Percentiles rank a stretch among this genome's conserved stretches.
Evolutionary conservation across 805 yeast species (phyloP).

Genomic region (Candida rishiriensis): DNA sequence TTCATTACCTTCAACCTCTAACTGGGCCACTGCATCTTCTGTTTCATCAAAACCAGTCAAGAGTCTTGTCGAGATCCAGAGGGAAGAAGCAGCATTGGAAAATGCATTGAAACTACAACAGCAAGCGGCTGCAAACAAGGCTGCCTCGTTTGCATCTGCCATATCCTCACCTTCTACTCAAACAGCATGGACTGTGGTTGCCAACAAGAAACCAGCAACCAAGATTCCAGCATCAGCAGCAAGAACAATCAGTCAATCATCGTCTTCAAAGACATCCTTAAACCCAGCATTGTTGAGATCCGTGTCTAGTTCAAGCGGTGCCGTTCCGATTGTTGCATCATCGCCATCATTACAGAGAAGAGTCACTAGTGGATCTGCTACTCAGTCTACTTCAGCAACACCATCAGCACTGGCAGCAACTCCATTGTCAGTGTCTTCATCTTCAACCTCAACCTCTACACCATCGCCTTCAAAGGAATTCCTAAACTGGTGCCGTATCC

Average conservation of each 20-base stretch:
- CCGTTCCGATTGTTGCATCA: conserved; percentile 25
- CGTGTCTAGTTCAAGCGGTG: conserved; percentile 31
- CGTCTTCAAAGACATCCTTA: conserved; percentile 12
- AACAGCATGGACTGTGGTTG: conserved; percentile 35
- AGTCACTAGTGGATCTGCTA: conserved; percentile 3
- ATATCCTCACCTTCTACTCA: conserved; percentile 14
- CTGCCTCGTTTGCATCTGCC: conserved; percentile 22
- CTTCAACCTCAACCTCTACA: conserved; percentile 15
- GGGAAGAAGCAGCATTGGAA: conserved; percentile 40
- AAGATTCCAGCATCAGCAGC: conserved; percentile 20
- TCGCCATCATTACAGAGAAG: conserved; percentile 4
- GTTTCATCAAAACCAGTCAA: conserved; percentile 32
- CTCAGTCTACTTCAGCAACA: neutral
- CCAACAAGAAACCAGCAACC: conserved; percentile 33
- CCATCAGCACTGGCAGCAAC: neutral
- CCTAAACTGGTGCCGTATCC: conserved; percentile 65
- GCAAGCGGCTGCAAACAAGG: conserved; percentile 16
- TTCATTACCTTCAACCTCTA: conserved; percentile 37
- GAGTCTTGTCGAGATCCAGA: conserved; percentile 58
- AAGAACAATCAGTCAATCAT: conserved; percentile 13
- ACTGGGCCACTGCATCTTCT: conserved; percentile 34
- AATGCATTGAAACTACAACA: conserved; percentile 25
- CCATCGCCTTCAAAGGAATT: conserved; percentile 55
- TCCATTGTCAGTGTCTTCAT: conserved; percentile 19
- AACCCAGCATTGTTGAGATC: conserved; percentile 35